phyloP scores from a whole-genome alignment of 1,284 basidiomycete genomes.

The Puccinia coronata region DNA sequence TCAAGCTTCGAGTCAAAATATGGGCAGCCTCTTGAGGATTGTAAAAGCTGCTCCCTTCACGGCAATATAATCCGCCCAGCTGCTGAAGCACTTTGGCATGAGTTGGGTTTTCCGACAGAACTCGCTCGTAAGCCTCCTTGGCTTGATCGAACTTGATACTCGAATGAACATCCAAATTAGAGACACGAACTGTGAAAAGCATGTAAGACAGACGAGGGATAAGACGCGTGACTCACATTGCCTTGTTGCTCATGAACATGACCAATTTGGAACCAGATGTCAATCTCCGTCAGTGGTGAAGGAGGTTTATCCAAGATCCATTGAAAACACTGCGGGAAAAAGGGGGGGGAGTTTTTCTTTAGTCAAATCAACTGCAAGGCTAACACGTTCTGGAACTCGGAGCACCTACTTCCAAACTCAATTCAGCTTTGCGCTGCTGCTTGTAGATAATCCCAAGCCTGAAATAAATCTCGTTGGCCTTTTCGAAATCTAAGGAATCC shows the following conservation, averaged over 20 bases:
- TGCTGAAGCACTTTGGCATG: conserved; percentile 98
- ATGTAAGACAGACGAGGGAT: background rate
- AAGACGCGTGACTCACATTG: conserved; percentile 67
- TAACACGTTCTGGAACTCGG: background rate
- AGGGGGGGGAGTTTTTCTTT: too few relatives aligned
- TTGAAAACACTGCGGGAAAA: conserved; percentile 74
- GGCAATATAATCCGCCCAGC: conserved; percentile 95
- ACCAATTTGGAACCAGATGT: conserved; percentile 99
- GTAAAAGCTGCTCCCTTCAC: conserved; percentile 87
- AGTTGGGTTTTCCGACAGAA: conserved; percentile 85
- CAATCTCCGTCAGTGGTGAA: conserved; percentile 88
- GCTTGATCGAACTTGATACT: conserved; percentile 74
- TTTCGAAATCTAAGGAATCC: conserved; percentile 78
- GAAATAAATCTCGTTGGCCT: conserved; percentile 98
- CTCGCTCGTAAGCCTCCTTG: conserved; percentile 95
- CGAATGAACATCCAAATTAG: background rate
- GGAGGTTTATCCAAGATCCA: conserved; percentile 94
- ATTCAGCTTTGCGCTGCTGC: conserved; percentile 88
- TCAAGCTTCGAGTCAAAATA: conserved; percentile 89
- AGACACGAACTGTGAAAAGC: background rate
- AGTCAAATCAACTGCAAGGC: background rate
- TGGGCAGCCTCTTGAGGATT: conserved; percentile 92
- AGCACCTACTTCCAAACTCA: conserved; percentile 69
- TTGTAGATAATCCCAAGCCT: conserved; percentile 99
- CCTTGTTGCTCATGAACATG: conserved; percentile 97